Base-by-base conservation (phyloP, 2,329 filamentous ascomycete genomes). In the Monilinia laxa region DNA sequence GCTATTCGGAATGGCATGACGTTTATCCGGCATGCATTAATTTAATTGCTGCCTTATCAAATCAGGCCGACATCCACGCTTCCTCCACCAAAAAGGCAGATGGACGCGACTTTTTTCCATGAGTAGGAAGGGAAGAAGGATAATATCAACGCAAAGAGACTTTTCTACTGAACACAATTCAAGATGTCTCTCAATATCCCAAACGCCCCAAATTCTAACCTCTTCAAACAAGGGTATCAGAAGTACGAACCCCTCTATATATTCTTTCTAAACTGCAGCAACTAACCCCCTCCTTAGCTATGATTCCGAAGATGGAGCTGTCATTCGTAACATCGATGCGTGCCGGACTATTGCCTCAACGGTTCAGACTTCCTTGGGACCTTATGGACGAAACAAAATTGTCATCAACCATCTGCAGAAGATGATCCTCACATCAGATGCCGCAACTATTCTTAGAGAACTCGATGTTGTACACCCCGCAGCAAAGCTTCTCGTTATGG, bases 331-430 rank as follows among this genome's bases (percentile, higher is more conserved):
- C 81, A 98, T 99, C 81, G 96, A 99, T 78, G 95, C 96, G 78
- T 99, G 95, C 83, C 88, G 93, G 72, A 92, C 95, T 73, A 98
- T 99, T 80, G 89, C 95, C 68, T 91, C 91, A 75, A 99, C 95
- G 63, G 95, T 99, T 60, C 93, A 97, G 83, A 98, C 95, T 67
- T 98, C 95, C 56, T 86, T 99, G 47, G 96, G 95, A 63, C 95
- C 95, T 68, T 97, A 97, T 81, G 95, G 95, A 76, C 91, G 95
- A 80, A 99, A 99, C 85, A 99, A 99, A 84, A 93, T 99, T 77
- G 92, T 99, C 82, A 98, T 99, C 85, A 99, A 99, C 84, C 96
- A 99, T 82, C 85, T 99, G 70, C 92, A 97, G 80, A 99, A 99
- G 85, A 97, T 99, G 95, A 96, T 97, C 75, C 85, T 99, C 71